Base-by-base conservation (phyloP, 345 rosid species). In the Arabidopsis suecica region DNA sequence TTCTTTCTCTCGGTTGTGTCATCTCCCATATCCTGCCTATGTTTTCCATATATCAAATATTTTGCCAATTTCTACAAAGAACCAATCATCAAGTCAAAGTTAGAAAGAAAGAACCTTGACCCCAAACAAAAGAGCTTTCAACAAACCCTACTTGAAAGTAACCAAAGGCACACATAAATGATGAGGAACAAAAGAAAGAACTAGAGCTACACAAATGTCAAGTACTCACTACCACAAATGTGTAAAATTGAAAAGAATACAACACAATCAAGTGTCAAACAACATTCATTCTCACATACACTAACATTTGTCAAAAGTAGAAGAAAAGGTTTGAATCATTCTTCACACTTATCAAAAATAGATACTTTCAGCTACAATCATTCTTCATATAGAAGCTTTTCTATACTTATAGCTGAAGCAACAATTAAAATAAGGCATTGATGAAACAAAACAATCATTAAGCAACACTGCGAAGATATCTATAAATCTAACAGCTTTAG, bases 21-120 rank as follows among this genome's bases (percentile, higher is more conserved):
- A 54, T 80, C 55, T 69, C 86, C 81, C 74, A 61, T 25, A 14
- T 53, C 64, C 54, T 82, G 80, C 61, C 81, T 75, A 25, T 68
- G 77, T 68, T 81, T 83, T 28, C 94, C 93, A 70, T 87, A 84
- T 41, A 91, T 82, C 81, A 87, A 58, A 45, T 81, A 64, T 54
- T 74, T 86, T 5, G 86, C 95, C 37, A 88, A 66, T 61, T 79
- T 86, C 97, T 91, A 86, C 82, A 79, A 78, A 62, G 61, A 73
- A 73, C 40, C 72, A 57, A 65, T 65, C 64, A 78, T 59, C 70
- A 69, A 34, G 36, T n/a, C 7, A 42, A 64, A 30, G 67, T 71
- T 56, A 47, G 30, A 33, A 69, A 41, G 9, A 18, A 40, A 58
- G 12, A 37, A 2, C 58, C 16, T 13, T 2, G 3, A 59, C 47